A percentile compares a stretch with the other conserved stretches of the same genome.
These are phyloP conservation scores for Aspergillus udagawae DNA, from an alignment of 2,329 filamentous ascomycete genomes.

Conservation along the genomic window DNA sequence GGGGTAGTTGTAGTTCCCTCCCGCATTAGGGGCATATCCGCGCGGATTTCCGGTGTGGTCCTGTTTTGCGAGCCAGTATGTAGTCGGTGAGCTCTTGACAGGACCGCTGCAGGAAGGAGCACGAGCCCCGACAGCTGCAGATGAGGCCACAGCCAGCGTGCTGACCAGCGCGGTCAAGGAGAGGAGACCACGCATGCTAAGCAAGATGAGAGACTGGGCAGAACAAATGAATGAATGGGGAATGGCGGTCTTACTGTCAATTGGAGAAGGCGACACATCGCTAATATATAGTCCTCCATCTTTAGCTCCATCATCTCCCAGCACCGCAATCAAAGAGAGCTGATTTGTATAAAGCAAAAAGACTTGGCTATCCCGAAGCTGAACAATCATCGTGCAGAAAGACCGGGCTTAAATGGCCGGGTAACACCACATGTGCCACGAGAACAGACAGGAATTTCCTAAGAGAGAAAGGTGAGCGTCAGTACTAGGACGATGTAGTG, in stretches of 20 bases:
- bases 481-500: background rate
- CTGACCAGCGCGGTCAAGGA: constrained; percentile 11
- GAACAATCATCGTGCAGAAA: background rate
- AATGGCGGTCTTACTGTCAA: background rate
- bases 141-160: constrained; percentile 7
- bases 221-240: background rate
- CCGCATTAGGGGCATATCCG: constrained; percentile 21
- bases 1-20: constrained; percentile 13
- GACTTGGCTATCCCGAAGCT: background rate
- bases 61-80: constrained; percentile 24
- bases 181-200: constrained; percentile 12
- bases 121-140: constrained; percentile 7
- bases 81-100: background rate
- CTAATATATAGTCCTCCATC: background rate
- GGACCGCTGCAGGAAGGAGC: constrained; percentile 14
- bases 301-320: background rate
- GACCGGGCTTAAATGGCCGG: background rate
- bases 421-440: background rate
- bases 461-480: background rate
- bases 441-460: background rate
- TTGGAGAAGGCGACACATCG: background rate
- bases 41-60: constrained; percentile 21
- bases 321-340: background rate
- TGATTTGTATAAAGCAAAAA: background rate
- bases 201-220: background rate